Evolutionary conservation across 2,329 filamentous ascomycete species (phyloP).

Genomic region (Cadophora malorum): DNA sequence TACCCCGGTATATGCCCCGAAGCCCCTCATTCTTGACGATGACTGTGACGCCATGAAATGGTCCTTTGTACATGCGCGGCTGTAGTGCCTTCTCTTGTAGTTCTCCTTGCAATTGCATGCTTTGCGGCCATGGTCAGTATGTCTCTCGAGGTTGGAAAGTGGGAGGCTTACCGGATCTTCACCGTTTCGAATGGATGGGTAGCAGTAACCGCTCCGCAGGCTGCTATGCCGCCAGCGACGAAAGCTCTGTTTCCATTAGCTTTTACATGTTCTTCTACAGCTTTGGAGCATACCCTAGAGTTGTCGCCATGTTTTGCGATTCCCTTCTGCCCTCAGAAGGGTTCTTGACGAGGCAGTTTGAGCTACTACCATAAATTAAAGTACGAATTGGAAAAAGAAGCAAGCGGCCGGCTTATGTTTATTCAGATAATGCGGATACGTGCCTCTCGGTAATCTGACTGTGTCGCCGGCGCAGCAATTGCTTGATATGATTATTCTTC

Average conservation of each 20-base stretch:
- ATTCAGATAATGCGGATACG: background rate
- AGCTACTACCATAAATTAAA: slow-evolving; percentile 11
- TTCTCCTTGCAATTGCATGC: slow-evolving; percentile 95
- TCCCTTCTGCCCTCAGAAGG: slow-evolving; percentile 36
- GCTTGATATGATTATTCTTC: slow-evolving; percentile 5
- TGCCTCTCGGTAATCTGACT: slow-evolving; percentile 23
- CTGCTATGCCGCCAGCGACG: slow-evolving; percentile 93
- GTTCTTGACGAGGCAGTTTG: slow-evolving; percentile 26
- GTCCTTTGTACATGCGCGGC: slow-evolving; percentile 87
- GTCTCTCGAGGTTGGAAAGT: background rate
- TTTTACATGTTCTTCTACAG: slow-evolving; percentile 1
- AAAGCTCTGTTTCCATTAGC: slow-evolving; percentile 67
- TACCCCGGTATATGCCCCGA: slow-evolving; percentile 82
- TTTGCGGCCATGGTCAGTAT: slow-evolving; percentile 48
- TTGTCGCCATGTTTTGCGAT: slow-evolving; percentile 57
- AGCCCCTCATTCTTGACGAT: slow-evolving; percentile 91
- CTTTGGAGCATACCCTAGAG: slow-evolving; percentile 51
- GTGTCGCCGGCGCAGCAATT: slow-evolving; percentile 16
- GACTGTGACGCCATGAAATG: slow-evolving; percentile 87
- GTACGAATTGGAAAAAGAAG: background rate
- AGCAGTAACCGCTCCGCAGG: slow-evolving; percentile 95
- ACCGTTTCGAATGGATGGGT: slow-evolving; percentile 99
- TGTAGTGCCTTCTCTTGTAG: slow-evolving; percentile 86
- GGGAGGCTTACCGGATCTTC: slow-evolving; percentile 79
- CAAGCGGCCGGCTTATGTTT: background rate